Base-by-base conservation (phyloP, 1,284 basidiomycete genomes). In the Pholiota adiposa region DNA sequence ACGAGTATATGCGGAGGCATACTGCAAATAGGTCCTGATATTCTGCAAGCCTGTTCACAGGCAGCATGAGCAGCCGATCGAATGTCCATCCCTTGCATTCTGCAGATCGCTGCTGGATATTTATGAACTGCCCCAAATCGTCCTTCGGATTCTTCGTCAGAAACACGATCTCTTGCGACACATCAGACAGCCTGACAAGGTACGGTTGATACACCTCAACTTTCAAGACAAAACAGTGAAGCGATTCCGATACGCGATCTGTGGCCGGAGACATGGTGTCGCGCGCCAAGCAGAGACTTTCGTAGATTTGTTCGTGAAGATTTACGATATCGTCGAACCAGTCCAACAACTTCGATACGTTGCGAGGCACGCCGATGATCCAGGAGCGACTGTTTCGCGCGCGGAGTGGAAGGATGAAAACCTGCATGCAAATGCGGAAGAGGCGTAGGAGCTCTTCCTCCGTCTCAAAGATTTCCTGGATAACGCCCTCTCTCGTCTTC, bases 151-250 rank as follows among this genome's bases (percentile, higher is more conserved):
- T 84, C 9, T 76, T 73, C n/a, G 85, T 72, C 65, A 88, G 75
- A 33, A 76, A 72, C 51, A 84, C 82, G 36, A 94, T 84, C 55
- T 81, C 69, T 6, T 78, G 74, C 1, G 81, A 80, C 0, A 89
- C 84, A 25, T 80, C 78, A 53, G 89, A 88, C 48, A 95, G 81
- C 50, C 86, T 80, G 14, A 92, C 86, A 3, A 97, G 75, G 72
- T 96, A 97, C 11, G 91, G 89, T 72, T 94, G 92, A 69, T 97
- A 93, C 3, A 92, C 82, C 70, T 94, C 90, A 38, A 96, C 75
- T 49, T 80, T 81, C 0, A 83, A 76, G 16, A 94, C 79, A 70
- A 90, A 89, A 1, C 73, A 69, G 18, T 83, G 77, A 25, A 95
- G 73, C 1, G 78, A 72, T 4, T 85, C 82, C 7, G 90, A 86